phyloP scores from a whole-genome alignment of 345 rosid genomes.

The Dimocarpus longan region DNA sequence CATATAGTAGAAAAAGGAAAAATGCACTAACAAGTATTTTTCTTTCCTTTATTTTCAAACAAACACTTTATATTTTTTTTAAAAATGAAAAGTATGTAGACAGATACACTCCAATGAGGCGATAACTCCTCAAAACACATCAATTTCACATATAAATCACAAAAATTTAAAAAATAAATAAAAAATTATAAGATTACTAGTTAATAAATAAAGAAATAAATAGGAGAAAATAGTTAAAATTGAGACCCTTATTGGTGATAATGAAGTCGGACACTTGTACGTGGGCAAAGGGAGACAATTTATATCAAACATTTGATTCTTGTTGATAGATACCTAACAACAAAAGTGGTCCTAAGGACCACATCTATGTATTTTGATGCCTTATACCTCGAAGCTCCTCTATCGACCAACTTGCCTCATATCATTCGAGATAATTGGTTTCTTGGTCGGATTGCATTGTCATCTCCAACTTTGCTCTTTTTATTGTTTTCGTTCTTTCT shows the following conservation, averaged over 20 bases:
- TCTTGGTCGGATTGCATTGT: constrained; percentile 27
- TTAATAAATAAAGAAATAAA: neutral
- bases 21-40: neutral
- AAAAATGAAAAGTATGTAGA: too few relatives aligned
- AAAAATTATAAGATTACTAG: too few relatives aligned
- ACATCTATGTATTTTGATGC: neutral
- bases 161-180: too few relatives aligned
- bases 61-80: too few relatives aligned
- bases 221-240: neutral
- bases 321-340: constrained; percentile 31
- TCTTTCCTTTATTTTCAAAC: neutral
- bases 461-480: neutral
- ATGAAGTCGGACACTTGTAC: constrained; percentile 15
- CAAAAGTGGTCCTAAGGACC: constrained; percentile 26
- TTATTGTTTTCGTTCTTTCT: neutral
- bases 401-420: constrained; percentile 16
- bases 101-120: too few relatives aligned
- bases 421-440: constrained; percentile 25
- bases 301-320: constrained; percentile 28
- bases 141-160: too few relatives aligned
- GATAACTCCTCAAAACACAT: too few relatives aligned
- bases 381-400: neutral
- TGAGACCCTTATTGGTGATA: neutral
- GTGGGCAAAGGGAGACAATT: neutral
- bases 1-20: neutral